Conservation (phyloP, 176 grass and related monocot species). For the Aegilops speltoides region DNA sequence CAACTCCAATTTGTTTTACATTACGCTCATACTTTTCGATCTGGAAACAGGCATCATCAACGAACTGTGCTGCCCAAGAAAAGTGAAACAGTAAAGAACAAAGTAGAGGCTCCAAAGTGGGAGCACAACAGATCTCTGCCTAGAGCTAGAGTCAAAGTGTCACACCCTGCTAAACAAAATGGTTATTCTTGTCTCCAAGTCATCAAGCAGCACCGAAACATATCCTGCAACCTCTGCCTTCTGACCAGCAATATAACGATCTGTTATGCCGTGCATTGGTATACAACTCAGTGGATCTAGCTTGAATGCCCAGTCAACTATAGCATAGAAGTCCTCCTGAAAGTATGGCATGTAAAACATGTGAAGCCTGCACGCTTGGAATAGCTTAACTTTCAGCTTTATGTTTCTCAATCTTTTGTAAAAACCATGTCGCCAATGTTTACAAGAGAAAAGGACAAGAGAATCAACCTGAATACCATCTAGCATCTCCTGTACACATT, state of each 20-base stretch:
- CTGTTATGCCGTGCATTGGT: conserved; percentile 90
- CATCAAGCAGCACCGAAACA: conserved; percentile 81
- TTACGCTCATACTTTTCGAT: conserved; percentile 88
- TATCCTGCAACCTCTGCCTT: conserved; percentile 86
- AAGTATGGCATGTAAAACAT: conserved; percentile 31
- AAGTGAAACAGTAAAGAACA: conserved; percentile 21
- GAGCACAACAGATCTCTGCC: background rate
- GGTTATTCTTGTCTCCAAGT: conserved; percentile 75
- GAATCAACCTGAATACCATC: conserved; percentile 74
- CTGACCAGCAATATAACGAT: conserved; percentile 84
- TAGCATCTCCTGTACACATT: conserved; percentile 79
- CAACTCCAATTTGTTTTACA: conserved; percentile 71
- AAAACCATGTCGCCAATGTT: background rate
- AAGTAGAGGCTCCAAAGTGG: background rate
- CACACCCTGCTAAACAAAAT: conserved; percentile 77
- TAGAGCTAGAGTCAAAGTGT: conserved; percentile 37
- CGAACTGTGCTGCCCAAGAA: conserved; percentile 55
- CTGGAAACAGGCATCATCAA: conserved; percentile 94
- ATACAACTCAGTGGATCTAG: conserved; percentile 90
- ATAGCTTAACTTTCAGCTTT: conserved; percentile 3
- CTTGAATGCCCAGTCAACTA: conserved; percentile 88
- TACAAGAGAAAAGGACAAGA: background rate
- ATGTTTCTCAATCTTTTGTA: background rate
- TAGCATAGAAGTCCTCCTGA: conserved; percentile 80
- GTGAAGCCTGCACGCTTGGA: conserved; percentile 12